Percentiles rank a stretch among this genome's conserved stretches.
Evolutionary conservation across 176 grass and related monocot species (phyloP).

Genomic region (Triticum monococcum): DNA sequence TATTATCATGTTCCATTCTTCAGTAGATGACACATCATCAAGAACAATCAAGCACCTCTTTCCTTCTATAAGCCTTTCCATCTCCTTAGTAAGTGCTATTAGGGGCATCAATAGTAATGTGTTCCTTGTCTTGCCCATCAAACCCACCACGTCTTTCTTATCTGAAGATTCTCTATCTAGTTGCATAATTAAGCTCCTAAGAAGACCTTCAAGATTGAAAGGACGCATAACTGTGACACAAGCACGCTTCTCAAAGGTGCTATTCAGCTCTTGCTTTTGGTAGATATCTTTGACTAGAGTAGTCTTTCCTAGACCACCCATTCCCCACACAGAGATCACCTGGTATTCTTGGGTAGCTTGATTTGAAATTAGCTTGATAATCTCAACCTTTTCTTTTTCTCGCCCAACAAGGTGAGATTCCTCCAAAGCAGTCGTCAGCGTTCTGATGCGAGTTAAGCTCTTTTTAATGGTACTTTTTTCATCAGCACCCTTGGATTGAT

Average conservation of each 20-base stretch:
- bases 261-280: neutral
- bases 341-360: no score
- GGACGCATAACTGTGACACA: conserved; percentile 3
- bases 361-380: neutral
- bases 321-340: neutral
- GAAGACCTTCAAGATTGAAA: neutral
- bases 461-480: no score
- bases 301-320: conserved; percentile 27
- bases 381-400: neutral
- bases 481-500: no score
- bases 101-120: no score
- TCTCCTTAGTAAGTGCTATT: no score
- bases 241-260: neutral
- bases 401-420: neutral
- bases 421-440: no score
- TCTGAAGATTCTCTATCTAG: neutral
- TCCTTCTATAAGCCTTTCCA: neutral
- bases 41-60: neutral
- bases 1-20: neutral
- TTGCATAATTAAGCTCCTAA: neutral
- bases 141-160: neutral
- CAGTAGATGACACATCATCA: neutral
- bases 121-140: neutral
- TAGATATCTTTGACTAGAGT: conserved; percentile 12
- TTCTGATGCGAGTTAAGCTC: no score